Evolutionary conservation across 345 rosid species (phyloP).

Genomic region (Eucalyptus tenuipes): DNA sequence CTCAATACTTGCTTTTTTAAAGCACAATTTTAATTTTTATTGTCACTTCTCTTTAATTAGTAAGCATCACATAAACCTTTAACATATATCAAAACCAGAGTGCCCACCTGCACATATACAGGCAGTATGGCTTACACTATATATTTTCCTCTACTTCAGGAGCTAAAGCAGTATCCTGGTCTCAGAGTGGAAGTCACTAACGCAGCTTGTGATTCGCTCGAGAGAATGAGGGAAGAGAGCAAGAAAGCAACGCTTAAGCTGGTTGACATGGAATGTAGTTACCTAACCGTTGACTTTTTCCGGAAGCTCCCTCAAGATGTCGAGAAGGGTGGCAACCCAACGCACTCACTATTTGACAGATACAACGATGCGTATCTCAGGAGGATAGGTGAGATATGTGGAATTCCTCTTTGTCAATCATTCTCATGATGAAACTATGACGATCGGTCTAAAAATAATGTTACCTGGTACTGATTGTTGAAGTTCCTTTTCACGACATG

Average conservation of each 20-base stretch:
- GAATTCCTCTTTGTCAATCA: neutral
- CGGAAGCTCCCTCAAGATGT: slow-evolving; percentile 97
- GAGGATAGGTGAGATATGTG: slow-evolving; percentile 61
- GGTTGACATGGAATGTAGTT: slow-evolving; percentile 93
- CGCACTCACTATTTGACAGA: slow-evolving; percentile 91
- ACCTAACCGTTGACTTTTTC: slow-evolving; percentile 93
- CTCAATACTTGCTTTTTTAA: neutral
- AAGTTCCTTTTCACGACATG: neutral
- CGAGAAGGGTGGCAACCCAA: slow-evolving; percentile 97
- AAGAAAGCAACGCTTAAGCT: slow-evolving; percentile 85
- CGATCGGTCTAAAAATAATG: neutral
- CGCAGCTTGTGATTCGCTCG: slow-evolving; percentile 90
- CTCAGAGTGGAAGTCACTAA: slow-evolving; percentile 84
- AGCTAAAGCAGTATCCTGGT: slow-evolving; percentile 93
- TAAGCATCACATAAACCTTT: neutral
- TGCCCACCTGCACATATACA: neutral
- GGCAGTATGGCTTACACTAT: neutral
- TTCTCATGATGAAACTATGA: neutral
- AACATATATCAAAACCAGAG: neutral
- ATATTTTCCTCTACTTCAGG: slow-evolving; percentile 26
- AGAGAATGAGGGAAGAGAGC: slow-evolving; percentile 83
- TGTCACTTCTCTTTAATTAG: neutral
- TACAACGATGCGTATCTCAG: slow-evolving; percentile 87
- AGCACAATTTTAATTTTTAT: neutral
- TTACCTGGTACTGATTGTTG: neutral